Conservation (phyloP, 164 flowering plant species). For the Piper longum region DNA sequence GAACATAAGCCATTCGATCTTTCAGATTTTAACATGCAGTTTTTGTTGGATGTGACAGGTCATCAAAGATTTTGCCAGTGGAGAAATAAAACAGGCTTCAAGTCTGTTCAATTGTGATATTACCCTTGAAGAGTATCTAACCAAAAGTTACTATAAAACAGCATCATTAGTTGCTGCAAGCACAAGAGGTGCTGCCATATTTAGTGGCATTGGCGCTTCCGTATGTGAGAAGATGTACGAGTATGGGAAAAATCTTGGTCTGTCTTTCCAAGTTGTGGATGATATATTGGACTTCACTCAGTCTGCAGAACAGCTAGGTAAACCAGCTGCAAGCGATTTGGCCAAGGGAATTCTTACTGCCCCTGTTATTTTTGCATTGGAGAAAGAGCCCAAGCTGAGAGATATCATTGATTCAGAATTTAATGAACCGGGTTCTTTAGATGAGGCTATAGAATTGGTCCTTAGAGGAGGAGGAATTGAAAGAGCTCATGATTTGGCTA, state of each 20-base stretch:
- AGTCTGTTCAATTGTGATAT: slow-evolving; percentile 77
- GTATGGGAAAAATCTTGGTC: slow-evolving; percentile 80
- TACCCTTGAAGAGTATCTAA: slow-evolving; percentile 65
- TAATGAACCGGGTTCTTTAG: slow-evolving; percentile 64
- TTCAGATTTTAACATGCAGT: neutral
- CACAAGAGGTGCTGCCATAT: slow-evolving; percentile 82
- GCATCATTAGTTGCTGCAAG: slow-evolving; percentile 91
- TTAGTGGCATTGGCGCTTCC: slow-evolving; percentile 49
- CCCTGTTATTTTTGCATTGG: slow-evolving; percentile 83
- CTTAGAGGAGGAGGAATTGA: slow-evolving; percentile 61
- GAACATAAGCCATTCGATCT: neutral
- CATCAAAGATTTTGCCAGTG: slow-evolving; percentile 96
- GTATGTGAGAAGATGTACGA: slow-evolving; percentile 57
- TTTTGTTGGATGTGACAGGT: slow-evolving; percentile 32
- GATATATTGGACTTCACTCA: slow-evolving; percentile 94
- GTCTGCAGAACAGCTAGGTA: slow-evolving; percentile 85
- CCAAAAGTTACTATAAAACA: slow-evolving; percentile 88
- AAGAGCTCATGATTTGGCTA: slow-evolving; percentile 56
- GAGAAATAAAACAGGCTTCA: slow-evolving; percentile 96
- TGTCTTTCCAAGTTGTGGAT: slow-evolving; percentile 90
- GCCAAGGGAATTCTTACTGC: slow-evolving; percentile 90
- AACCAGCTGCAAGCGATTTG: slow-evolving; percentile 82
- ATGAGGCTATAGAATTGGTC: slow-evolving; percentile 53
- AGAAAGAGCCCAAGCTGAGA: slow-evolving; percentile 55
- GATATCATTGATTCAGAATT: slow-evolving; percentile 85